Evolutionary conservation across 1,284 basidiomycete genomes (phyloP), one percentile per base, ranked within the genome.

Genomic region (Pisolithus thermaeus): DNA sequence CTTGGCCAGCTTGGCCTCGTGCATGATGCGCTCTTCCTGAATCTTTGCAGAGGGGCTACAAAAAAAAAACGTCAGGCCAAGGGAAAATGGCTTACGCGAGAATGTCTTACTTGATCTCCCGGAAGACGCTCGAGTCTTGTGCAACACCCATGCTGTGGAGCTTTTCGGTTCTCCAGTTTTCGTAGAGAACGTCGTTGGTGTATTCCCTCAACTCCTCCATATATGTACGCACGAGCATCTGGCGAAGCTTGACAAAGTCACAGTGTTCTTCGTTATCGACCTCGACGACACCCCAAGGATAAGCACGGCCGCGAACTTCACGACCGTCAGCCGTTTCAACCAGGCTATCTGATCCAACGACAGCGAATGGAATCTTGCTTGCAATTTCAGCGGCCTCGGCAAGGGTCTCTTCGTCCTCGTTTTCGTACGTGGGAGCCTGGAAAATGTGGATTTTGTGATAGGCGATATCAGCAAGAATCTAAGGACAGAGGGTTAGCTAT

Each of bases 211-310:
- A 77, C 69, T 98, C 94, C 69, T 97, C 95, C 95, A 97, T 98
- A 70, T 97, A 95, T 6, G 95, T 97, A 57, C 94, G 81, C 61
- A 98, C 89, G 44, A 98, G 87, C 95, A 98, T 97, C 71, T 97
- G 95, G 50, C 95, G 84, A 55, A 98, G 87, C 73, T 97, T 97
- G 70, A 97, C 92, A 69, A 98, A 98, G 70, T 97, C 95, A 61
- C 95, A 98, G 69, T 98, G 94, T 32, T 92, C 90, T 67, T 97
- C 94, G 64, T 98, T 97, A 75, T 97, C 94, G 46, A 97, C 95
- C 70, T 98, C 95, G 58, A 97, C 92, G 51, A 93, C 87, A 70
- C 94, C 94, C 95, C 95, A 97, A 8, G 95, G 95, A 69, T 97
- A 98, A 7, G 82, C 77, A 63, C 95, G 90, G 32, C 95, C 94